Conservation (phyloP, 1,284 basidiomycete genomes). For the Exobasidium rhododendri region DNA sequence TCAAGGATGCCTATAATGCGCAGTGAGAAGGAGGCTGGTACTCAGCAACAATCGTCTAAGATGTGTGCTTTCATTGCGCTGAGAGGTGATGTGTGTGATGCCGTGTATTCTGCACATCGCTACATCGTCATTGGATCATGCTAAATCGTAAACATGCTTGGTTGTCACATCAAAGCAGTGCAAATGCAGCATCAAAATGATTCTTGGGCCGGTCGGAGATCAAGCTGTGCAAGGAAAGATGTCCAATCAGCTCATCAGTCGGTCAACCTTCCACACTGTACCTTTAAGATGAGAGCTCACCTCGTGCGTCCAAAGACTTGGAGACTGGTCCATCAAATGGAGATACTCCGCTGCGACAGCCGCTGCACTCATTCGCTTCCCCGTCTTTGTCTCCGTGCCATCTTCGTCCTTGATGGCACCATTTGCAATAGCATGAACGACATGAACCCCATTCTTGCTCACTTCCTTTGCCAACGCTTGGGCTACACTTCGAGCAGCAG, state of each 20-base stretch:
- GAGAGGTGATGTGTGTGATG: no score
- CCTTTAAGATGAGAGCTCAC: neutral
- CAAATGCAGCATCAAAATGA: no score
- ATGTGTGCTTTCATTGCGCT: no score
- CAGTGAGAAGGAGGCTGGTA: no score
- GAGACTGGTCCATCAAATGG: conserved; percentile 3
- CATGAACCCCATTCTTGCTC: conserved; percentile 13
- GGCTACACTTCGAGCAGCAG: conserved; percentile 11
- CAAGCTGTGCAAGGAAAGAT: conserved; percentile 2
- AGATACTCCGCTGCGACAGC: conserved; percentile 15
- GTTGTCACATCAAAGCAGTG: no score
- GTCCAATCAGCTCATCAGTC: neutral
- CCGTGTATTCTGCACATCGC: no score
- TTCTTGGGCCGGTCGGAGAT: conserved; percentile 9
- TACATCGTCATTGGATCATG: no score
- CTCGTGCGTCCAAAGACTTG: conserved; percentile 15
- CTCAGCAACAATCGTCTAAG: no score
- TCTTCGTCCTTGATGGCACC: conserved; percentile 13
- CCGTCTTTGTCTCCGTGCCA: conserved; percentile 4
- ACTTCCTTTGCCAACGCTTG: conserved; percentile 15
- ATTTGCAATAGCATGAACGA: conserved; percentile 17
- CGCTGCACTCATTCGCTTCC: conserved; percentile 13
- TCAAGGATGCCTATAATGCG: neutral
- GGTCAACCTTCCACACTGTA: no score
- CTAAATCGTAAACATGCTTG: no score